These are phyloP conservation scores for Cyberlindnera xylosilytica DNA, from an alignment of 805 yeast genomes.

Conservation along the genomic window DNA sequence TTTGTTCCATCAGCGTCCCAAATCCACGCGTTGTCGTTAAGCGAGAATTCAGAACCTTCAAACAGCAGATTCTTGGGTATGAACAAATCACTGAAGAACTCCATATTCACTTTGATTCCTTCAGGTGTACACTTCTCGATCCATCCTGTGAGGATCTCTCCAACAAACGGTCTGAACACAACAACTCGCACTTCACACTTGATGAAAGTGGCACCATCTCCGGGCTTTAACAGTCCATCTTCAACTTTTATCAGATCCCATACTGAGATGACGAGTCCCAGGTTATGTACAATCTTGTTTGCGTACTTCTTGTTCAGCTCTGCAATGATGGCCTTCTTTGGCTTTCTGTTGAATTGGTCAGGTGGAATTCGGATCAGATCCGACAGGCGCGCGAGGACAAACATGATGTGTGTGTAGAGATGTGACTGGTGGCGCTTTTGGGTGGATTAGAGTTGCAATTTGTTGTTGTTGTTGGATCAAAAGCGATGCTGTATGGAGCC, in stretches of 20 bases:
- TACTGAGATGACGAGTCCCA: slow-evolving; percentile 80
- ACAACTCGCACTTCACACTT: slow-evolving; percentile 71
- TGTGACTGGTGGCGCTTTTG: background rate
- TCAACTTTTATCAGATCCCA: slow-evolving; percentile 82
- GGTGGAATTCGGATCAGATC: slow-evolving; percentile 91
- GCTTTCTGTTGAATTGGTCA: slow-evolving; percentile 68
- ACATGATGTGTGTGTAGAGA: slow-evolving; percentile 51
- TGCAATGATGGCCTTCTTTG: slow-evolving; percentile 68
- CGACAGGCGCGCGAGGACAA: slow-evolving; percentile 72
- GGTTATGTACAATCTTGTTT: slow-evolving; percentile 76
- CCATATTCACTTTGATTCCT: slow-evolving; percentile 80
- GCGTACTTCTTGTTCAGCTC: slow-evolving; percentile 84
- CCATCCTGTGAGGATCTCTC: slow-evolving; percentile 92
- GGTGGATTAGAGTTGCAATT: background rate
- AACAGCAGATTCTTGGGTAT: slow-evolving; percentile 82
- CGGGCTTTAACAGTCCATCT: slow-evolving; percentile 88
- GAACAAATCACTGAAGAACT: slow-evolving; percentile 88
- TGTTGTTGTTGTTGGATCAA: background rate
- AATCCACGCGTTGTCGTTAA: slow-evolving; percentile 91
- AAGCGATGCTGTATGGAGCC: background rate
- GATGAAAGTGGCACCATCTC: slow-evolving; percentile 87
- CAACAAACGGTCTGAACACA: slow-evolving; percentile 91
- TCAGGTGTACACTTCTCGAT: slow-evolving; percentile 83
- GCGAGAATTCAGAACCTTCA: slow-evolving; percentile 63
- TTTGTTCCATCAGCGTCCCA: slow-evolving; percentile 79